phyloP scores from a whole-genome alignment of 164 flowering plant genomes.

The Macadamia tetraphylla region DNA sequence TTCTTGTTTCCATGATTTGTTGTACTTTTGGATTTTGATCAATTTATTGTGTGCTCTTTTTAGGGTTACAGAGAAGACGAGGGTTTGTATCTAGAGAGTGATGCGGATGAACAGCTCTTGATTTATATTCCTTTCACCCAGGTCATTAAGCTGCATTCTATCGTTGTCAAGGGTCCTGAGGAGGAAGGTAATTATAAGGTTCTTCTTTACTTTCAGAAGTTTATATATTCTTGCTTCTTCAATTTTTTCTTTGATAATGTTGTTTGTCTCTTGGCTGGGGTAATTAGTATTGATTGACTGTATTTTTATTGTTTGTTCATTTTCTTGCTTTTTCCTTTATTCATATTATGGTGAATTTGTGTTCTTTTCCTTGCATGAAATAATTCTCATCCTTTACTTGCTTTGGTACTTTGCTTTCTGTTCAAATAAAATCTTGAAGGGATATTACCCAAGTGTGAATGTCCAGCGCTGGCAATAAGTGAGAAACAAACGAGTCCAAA shows the following conservation, averaged over 20 bases:
- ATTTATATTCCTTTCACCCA: conserved; percentile 83
- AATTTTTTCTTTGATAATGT: background rate
- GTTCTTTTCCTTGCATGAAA: too few relatives aligned
- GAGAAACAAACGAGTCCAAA: too few relatives aligned
- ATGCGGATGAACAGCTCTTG: conserved; percentile 95
- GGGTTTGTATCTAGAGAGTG: conserved; percentile 79
- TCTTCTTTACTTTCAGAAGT: background rate
- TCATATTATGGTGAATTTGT: too few relatives aligned
- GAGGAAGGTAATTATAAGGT: conserved; percentile 61
- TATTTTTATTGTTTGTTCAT: background rate
- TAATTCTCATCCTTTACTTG: too few relatives aligned
- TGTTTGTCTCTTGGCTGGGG: background rate
- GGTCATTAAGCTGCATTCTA: conserved; percentile 77
- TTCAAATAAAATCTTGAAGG: too few relatives aligned
- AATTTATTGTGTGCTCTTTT: conserved; percentile 3
- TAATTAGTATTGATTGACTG: background rate
- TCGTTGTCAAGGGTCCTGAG: conserved; percentile 70
- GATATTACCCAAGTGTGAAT: background rate
- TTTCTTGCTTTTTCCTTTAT: background rate
- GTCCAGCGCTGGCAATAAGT: too few relatives aligned
- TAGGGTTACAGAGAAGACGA: conserved; percentile 93
- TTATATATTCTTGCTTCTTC: background rate
- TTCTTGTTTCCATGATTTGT: background rate
- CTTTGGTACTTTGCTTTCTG: too few relatives aligned
- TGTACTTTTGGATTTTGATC: background rate